Conservation (phyloP, 1,284 basidiomycete species). For the Caloboletus firmus region DNA sequence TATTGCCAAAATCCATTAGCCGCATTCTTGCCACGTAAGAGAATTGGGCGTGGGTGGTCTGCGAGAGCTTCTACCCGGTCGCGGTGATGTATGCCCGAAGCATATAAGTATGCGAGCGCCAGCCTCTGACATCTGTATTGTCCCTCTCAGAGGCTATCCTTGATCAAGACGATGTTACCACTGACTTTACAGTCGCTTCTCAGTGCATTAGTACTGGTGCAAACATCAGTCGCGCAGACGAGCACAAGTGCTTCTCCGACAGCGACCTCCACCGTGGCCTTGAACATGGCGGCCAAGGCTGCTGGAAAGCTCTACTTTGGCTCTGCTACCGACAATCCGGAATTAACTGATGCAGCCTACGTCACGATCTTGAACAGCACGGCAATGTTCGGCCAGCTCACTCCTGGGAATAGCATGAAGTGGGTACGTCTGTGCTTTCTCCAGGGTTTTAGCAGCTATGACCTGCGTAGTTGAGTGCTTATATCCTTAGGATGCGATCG, state of each 20-base stretch:
- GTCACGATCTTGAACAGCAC: constrained; percentile 17
- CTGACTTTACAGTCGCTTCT: too few relatives aligned
- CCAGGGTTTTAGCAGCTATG: not conserved
- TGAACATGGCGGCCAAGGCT: constrained; percentile 45
- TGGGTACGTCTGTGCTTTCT: constrained; percentile 14
- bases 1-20: not conserved
- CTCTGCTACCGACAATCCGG: constrained; percentile 58
- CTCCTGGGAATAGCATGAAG: constrained; percentile 25
- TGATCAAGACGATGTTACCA: too few relatives aligned
- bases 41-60: not conserved
- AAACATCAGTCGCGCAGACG: not conserved
- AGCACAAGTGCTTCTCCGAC: not conserved
- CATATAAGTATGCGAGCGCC: not conserved
- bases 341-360: constrained; percentile 49
- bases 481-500: constrained; percentile 16
- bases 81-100: constrained; percentile 1
- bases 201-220: constrained; percentile 1
- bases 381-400: constrained; percentile 21
- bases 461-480: not conserved
- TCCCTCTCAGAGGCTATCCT: not conserved
- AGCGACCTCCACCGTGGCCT: constrained; percentile 15
- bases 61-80: not conserved
- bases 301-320: constrained; percentile 60
- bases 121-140: not conserved
- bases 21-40: not conserved